These are phyloP conservation scores for Erysimum cheiranthoides DNA, from an alignment of 345 rosid genomes.

Conservation along the genomic window DNA sequence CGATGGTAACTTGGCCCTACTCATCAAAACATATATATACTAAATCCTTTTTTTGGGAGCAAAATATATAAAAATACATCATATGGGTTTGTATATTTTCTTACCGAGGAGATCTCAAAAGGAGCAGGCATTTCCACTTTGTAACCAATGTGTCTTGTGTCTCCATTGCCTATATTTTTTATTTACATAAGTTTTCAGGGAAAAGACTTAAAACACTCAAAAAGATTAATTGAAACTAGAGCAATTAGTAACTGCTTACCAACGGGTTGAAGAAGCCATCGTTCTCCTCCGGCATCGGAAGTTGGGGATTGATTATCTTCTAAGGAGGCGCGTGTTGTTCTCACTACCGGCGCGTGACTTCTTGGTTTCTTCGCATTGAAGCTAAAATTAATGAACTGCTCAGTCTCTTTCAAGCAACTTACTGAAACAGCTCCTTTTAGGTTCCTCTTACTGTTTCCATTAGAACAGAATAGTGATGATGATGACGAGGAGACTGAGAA, in stretches of 20 bases:
- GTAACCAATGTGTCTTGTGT: slow-evolving; percentile 76
- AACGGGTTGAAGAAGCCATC: slow-evolving; percentile 91
- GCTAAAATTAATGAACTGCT: slow-evolving; percentile 19
- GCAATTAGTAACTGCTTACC: slow-evolving; percentile 38
- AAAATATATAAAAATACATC: too few relatives aligned
- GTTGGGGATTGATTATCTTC: slow-evolving; percentile 43
- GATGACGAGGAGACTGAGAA: slow-evolving; percentile 41
- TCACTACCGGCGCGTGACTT: slow-evolving; percentile 33
- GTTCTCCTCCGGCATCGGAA: slow-evolving; percentile 46
- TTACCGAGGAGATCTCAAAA: slow-evolving; percentile 77
- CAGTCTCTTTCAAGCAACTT: slow-evolving; percentile 37
- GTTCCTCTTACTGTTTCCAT: slow-evolving; percentile 42
- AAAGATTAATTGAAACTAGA: not conserved
- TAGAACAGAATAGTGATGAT: slow-evolving; percentile 37
- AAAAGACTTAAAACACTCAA: not conserved
- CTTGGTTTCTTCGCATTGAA: slow-evolving; percentile 19
- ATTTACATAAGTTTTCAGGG: not conserved
- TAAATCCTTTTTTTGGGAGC: too few relatives aligned
- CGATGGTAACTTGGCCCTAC: slow-evolving; percentile 71
- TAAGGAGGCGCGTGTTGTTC: slow-evolving; percentile 52
- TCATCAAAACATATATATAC: not conserved
- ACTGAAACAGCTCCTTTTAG: slow-evolving; percentile 36
- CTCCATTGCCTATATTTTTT: slow-evolving; percentile 74
- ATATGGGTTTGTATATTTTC: slow-evolving; percentile 6
- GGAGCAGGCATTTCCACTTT: slow-evolving; percentile 77